A percentile compares a stretch with the other conserved stretches of the same genome.
Conservation (phyloP, 2,329 filamentous ascomycete genomes). For the Fusarium albidum region DNA sequence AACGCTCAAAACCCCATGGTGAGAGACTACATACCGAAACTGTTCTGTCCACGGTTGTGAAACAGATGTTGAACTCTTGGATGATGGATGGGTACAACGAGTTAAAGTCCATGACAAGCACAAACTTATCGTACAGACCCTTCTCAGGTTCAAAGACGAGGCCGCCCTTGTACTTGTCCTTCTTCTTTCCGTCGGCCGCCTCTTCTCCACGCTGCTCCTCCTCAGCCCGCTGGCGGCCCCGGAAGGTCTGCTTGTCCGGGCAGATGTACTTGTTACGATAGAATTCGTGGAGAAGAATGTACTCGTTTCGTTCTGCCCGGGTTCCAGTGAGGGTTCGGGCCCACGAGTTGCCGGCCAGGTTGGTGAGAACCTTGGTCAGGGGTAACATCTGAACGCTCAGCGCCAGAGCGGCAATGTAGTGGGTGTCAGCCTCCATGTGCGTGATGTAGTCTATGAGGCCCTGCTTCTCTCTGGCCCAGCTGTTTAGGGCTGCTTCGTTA, state of each 20-base stretch:
- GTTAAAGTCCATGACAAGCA: slow-evolving; percentile 99
- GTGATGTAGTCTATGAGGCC: slow-evolving; percentile 93
- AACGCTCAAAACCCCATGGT: neutral
- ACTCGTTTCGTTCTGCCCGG: slow-evolving; percentile 96
- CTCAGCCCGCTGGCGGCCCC: slow-evolving; percentile 74
- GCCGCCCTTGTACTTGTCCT: slow-evolving; percentile 99
- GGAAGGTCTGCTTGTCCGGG: slow-evolving; percentile 90
- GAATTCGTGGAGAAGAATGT: slow-evolving; percentile 98
- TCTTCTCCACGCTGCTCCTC: slow-evolving; percentile 76
- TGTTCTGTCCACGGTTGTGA: slow-evolving; percentile 90
- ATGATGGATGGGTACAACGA: slow-evolving; percentile 98
- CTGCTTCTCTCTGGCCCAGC: slow-evolving; percentile 79
- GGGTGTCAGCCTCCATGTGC: slow-evolving; percentile 94
- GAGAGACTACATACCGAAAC: slow-evolving; percentile 65
- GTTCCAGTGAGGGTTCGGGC: slow-evolving; percentile 95
- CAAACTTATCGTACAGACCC: slow-evolving; percentile 96
- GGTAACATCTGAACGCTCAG: slow-evolving; percentile 91
- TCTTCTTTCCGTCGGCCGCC: slow-evolving; percentile 84
- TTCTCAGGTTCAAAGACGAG: slow-evolving; percentile 98
- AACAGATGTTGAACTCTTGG: slow-evolving; percentile 99
- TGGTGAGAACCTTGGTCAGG: slow-evolving; percentile 93
- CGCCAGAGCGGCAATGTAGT: slow-evolving; percentile 91
- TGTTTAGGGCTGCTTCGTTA: slow-evolving; percentile 84
- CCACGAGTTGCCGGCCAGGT: slow-evolving; percentile 98
- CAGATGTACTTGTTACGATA: slow-evolving; percentile 97